Evolutionary conservation across 495 filamentous ascomycete genomes (phyloP), one percentile per base, ranked within the genome.

Genomic region (Aspergillus diversus): DNA sequence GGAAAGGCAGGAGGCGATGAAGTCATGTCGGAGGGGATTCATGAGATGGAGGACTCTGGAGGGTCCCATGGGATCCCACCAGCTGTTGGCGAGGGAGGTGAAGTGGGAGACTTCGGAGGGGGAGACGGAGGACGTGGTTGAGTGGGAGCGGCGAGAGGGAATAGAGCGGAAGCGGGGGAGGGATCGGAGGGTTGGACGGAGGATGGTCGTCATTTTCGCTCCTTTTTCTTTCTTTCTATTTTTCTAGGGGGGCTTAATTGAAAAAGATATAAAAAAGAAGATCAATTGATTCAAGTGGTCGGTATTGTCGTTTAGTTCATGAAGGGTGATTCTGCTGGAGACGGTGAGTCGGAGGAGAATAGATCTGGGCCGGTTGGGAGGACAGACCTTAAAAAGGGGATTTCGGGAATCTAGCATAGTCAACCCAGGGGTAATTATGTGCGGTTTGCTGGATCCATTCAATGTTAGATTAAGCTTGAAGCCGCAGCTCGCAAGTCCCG

Each of bases 51-150:
- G 88, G 64, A 97, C 87, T 13, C 93, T 87, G 0, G 92, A 97
- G 17, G 92, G 87, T 57, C 95, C 95, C 76, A 96, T 88, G 3
- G 95, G 91, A 77, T 98, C 96, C 95, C 95, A 99, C 95, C 95
- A 99, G 69, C 87, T 88, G 67, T 89, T 90, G 70, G 96, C 95
- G 63, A 99, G 92, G 64, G 87, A 84, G 69, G 92, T 91, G 84
- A 99, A 99, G 79, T 99, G 95, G 46, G 91, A 89, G 61, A 98
- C 82, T 80, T 99, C 95, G 69, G 86, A 82, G 55, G 89, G 84
- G 71, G 93, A 93, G 75, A 98, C 90, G 67, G 90, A 88, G 33
- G 21, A 27, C 21, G 87, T 88, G 61, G 84, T 77, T 46, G 74
- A 73, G 68, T 80, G 77, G 78, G 87, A 57, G 63, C 72, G 74